phyloP scores from a whole-genome alignment of 306 rosid species.

The Casuarina cunninghamiana region DNA sequence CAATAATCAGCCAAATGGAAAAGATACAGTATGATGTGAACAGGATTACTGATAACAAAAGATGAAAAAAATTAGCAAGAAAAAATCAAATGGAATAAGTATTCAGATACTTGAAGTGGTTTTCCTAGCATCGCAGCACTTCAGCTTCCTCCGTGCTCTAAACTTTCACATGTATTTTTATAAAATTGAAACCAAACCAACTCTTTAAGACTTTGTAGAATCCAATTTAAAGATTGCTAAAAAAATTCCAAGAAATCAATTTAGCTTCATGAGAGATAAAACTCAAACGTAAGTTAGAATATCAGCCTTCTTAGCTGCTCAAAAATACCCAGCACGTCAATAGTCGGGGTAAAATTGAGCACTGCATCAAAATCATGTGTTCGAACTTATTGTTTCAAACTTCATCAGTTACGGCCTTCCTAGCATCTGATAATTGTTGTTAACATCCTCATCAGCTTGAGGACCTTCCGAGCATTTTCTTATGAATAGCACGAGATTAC shows the following conservation, averaged over 20 bases:
- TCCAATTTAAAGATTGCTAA: neutral
- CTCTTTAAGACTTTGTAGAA: neutral
- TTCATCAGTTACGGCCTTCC: neutral
- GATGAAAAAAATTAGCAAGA: too few species aligned
- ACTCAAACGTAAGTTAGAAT: neutral
- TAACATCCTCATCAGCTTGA: neutral
- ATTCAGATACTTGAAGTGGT: too few species aligned
- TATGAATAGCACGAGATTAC: neutral
- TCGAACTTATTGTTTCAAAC: neutral
- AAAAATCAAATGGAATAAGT: too few species aligned
- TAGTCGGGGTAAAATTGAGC: neutral
- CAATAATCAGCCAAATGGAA: too few species aligned
- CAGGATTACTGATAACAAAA: too few species aligned
- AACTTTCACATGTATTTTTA: neutral
- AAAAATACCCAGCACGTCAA: neutral
- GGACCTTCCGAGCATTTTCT: neutral
- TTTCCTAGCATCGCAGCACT: constrained; percentile 5
- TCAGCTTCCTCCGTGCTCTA: neutral
- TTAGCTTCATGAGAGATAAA: neutral
- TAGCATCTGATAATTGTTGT: neutral
- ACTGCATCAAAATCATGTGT: neutral
- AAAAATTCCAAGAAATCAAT: neutral
- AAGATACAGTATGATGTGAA: too few species aligned
- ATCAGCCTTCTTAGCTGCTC: neutral
- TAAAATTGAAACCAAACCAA: neutral